These are phyloP conservation scores for Candida boidinii DNA, from an alignment of 805 yeast species.

Conservation along the genomic window DNA sequence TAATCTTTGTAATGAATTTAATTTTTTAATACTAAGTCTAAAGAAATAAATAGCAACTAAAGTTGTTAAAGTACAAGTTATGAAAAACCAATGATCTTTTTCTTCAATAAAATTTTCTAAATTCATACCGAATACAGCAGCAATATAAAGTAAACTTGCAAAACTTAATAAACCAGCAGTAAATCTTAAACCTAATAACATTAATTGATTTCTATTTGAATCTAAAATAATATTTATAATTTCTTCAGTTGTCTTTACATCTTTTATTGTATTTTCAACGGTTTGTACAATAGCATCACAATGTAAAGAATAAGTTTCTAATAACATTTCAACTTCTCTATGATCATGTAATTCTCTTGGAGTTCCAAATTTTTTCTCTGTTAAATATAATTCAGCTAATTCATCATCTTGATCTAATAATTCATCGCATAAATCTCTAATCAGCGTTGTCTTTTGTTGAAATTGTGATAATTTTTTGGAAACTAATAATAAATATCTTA, in stretches of 20 bases:
- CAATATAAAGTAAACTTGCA: constrained; percentile 72
- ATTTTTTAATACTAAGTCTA: constrained; percentile 41
- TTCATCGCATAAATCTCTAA: constrained; percentile 80
- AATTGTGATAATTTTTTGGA: constrained; percentile 80
- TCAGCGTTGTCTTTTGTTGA: constrained; percentile 72
- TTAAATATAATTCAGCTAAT: constrained; percentile 69
- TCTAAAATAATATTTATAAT: constrained; percentile 89
- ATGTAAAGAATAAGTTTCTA: constrained; percentile 87
- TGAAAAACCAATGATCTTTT: constrained; percentile 55
- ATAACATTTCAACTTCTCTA: constrained; percentile 79
- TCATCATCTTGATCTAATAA: constrained; percentile 83
- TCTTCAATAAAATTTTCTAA: constrained; percentile 89
- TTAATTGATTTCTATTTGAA: constrained; percentile 86
- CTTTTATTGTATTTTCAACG: constrained; percentile 66
- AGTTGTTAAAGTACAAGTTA: constrained; percentile 39
- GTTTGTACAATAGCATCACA: constrained; percentile 93
- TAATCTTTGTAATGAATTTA: constrained; percentile 61
- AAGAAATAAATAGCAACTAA: constrained; percentile 36
- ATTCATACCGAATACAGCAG: constrained; percentile 94
- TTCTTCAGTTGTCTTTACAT: constrained; percentile 89
- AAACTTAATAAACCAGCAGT: constrained; percentile 77
- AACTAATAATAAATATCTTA: constrained; percentile 72
- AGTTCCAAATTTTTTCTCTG: constrained; percentile 41
- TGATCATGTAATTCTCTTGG: constrained; percentile 55
- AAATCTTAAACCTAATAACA: constrained; percentile 78